A percentile compares a stretch with the other conserved stretches of the same genome.
phyloP scores from a whole-genome alignment of 768 basidiomycete genomes.

The Cubamyces lactineus region DNA sequence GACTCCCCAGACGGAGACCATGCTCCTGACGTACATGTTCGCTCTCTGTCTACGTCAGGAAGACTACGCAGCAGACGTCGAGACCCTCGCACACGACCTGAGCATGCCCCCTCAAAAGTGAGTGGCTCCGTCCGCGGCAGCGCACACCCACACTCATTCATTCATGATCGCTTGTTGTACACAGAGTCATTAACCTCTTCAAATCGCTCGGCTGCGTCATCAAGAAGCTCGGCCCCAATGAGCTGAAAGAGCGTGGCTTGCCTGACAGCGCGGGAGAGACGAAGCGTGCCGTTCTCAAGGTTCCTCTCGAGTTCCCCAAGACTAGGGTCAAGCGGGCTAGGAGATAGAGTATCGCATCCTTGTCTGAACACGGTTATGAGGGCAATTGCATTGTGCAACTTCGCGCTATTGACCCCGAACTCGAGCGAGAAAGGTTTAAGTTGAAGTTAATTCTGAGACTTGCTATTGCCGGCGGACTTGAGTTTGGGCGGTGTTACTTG shows the following conservation, averaged over 20 bases:
- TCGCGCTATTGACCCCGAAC: too few relatives aligned
- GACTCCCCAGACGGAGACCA: conserved; percentile 73
- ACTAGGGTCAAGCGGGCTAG: conserved; percentile 42
- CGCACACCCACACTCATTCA: background rate
- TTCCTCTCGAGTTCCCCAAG: conserved; percentile 85
- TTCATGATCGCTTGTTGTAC: conserved; percentile 10
- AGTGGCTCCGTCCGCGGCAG: conserved; percentile 33
- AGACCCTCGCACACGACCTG: conserved; percentile 72
- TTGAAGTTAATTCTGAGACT: too few relatives aligned
- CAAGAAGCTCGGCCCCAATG: conserved; percentile 54
- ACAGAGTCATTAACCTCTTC: conserved; percentile 70
- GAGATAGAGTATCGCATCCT: conserved; percentile 14
- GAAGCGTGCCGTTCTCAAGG: conserved; percentile 73
- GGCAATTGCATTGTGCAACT: too few relatives aligned
- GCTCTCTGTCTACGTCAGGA: conserved; percentile 81
- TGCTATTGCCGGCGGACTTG: too few relatives aligned
- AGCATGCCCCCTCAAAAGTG: conserved; percentile 67
- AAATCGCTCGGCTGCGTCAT: conserved; percentile 82
- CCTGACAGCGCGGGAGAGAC: conserved; percentile 61
- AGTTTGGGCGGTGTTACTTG: too few relatives aligned
- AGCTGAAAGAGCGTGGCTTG: conserved; percentile 72
- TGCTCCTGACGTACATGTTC: conserved; percentile 77
- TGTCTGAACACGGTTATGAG: too few relatives aligned
- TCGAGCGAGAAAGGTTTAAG: too few relatives aligned
- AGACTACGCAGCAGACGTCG: conserved; percentile 71